phyloP scores from a whole-genome alignment of 2,329 filamentous ascomycete species.

The Aspergillus ochraceus region DNA sequence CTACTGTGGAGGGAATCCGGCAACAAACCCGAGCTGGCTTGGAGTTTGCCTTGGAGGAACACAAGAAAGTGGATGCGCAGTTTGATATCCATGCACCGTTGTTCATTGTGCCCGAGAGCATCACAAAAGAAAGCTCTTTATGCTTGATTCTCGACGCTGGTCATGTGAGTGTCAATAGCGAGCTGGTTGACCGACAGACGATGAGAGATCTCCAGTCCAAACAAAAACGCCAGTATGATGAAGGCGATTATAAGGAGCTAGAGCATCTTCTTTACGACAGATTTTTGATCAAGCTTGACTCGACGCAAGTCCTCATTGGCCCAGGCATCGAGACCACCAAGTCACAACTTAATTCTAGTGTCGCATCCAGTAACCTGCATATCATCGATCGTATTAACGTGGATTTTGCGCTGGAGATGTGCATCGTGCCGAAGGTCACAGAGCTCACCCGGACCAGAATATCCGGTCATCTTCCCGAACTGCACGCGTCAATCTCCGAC shows the following conservation, averaged over 20 bases:
- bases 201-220: conserved; percentile 88
- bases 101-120: conserved; percentile 93
- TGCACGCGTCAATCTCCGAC: conserved; percentile 91
- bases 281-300: conserved; percentile 87
- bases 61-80: conserved; percentile 96
- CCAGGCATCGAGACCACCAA: conserved; percentile 90
- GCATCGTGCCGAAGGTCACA: conserved; percentile 92
- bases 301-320: conserved; percentile 92
- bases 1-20: conserved; percentile 89
- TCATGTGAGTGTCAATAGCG: conserved; percentile 90
- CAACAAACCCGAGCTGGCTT: conserved; percentile 95
- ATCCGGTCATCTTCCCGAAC: conserved; percentile 84
- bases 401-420: conserved; percentile 93
- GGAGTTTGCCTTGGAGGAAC: conserved; percentile 94
- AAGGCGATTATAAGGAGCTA: conserved; percentile 82
- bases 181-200: conserved; percentile 88
- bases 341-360: conserved; percentile 69
- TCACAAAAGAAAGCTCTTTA: conserved; percentile 74
- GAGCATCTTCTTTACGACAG: conserved; percentile 98
- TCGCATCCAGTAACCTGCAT: conserved; percentile 72
- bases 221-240: conserved; percentile 81
- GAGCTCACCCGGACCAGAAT: conserved; percentile 90
- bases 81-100: conserved; percentile 93
- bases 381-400: conserved; percentile 97
- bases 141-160: conserved; percentile 95